Evolutionary conservation across 164 flowering plant genomes (phyloP), one percentile per base, ranked within the genome.

Genomic region (Warburgia ugandensis): DNA sequence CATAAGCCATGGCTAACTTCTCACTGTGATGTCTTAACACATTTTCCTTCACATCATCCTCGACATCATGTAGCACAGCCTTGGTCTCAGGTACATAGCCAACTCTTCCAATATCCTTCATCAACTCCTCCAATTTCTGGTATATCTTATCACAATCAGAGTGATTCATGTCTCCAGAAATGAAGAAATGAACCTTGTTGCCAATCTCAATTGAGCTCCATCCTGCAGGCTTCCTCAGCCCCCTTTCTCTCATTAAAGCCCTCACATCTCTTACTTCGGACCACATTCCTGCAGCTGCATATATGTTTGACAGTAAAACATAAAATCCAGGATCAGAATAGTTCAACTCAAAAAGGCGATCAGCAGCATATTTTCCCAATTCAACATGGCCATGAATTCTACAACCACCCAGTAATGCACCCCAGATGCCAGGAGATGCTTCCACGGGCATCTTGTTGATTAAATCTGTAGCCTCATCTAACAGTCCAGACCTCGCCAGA

Each of bases 1-100:
- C 66, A 48, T 61, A 66, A 45, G 62, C 70, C 19, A 66, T 61
- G 46, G 65, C 69, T 38, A 66, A 51, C 46, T 66, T 66, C 53
- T 66, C 70, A 33, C 66, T 66, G 36, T 67, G 71, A 45, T 19
- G 23, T 29, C 38, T 59, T 22, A 67, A 26, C 48, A 62, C 56
- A 48, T 54, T 58, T 41, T 47, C 64, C 39, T 63, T 62, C 27
- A 57, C 58, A 21, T 62, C 64, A 39, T 58, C 64, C 14, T 61
- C 71, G 17, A 67, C 57, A 48, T 67, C 63, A 37, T 67, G 71
- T 27, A 62, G 41, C 17, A 63, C 64, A 46, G 31, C 56, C 23
- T 62, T 50, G 6, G 64, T 62, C 9, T 48, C 32, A 17, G 60
- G 60, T 3, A 29, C 53, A 30, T 51, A 63, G 2, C 71, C 71